Conservation (phyloP, 148 eudicot genomes). For the Cornus florida region DNA sequence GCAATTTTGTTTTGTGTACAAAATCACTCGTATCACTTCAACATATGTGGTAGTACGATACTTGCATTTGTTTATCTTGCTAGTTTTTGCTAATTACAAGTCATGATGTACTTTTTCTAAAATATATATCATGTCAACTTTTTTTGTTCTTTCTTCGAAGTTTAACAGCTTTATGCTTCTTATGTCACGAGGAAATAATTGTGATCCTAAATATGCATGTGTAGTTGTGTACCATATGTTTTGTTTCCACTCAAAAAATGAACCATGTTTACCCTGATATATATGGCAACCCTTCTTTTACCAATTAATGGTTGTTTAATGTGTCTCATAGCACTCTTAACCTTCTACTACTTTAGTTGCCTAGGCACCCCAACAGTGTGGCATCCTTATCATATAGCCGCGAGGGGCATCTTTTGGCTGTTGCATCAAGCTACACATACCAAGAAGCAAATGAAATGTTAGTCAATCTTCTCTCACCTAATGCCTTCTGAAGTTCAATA, state of each 20-base stretch:
- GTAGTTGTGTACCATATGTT: neutral
- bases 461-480: slow-evolving; percentile 16
- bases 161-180: neutral
- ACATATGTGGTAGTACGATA: neutral
- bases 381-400: slow-evolving; percentile 71
- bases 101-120: neutral
- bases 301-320: neutral
- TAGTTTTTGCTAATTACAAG: neutral
- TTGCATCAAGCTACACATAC: slow-evolving; percentile 72
- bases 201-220: neutral
- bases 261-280: neutral
- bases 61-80: neutral
- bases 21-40: neutral
- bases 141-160: neutral
- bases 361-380: slow-evolving; percentile 62
- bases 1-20: neutral
- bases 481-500: neutral
- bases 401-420: slow-evolving; percentile 71
- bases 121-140: neutral
- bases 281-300: neutral
- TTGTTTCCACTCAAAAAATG: neutral
- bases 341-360: slow-evolving; percentile 42
- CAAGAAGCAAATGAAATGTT: slow-evolving; percentile 86
- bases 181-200: neutral
- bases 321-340: neutral